Evolutionary conservation across 495 filamentous ascomycete species (phyloP).

Genomic region (Tuber microsphaerosporum): DNA sequence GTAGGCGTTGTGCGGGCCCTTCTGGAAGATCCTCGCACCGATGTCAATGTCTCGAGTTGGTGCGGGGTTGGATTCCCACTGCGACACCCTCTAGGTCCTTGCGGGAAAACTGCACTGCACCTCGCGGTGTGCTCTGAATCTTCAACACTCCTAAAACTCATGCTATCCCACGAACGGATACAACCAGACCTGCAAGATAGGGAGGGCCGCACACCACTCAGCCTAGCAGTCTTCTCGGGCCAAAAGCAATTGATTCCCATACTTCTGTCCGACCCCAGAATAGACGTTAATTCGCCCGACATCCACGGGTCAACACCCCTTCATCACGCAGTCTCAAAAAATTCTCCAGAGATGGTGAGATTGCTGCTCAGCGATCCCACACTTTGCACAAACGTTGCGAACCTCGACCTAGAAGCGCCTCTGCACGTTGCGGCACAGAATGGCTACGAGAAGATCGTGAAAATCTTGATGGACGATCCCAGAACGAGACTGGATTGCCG

Average conservation of each 20-base stretch:
- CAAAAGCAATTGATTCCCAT: background rate
- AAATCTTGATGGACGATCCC: background rate
- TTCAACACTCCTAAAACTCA: background rate
- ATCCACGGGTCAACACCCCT: background rate
- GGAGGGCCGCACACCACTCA: background rate
- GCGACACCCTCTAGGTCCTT: background rate
- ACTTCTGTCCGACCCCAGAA: background rate
- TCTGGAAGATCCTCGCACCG: background rate
- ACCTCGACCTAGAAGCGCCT: background rate
- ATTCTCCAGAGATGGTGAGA: background rate
- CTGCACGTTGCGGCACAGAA: background rate
- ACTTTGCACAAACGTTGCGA: background rate
- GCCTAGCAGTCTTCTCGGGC: background rate
- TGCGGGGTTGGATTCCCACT: background rate
- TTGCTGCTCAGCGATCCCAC: background rate
- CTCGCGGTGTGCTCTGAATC: background rate
- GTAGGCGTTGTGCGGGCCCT: background rate
- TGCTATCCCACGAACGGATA: background rate
- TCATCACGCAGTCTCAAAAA: background rate
- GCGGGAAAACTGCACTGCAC: background rate
- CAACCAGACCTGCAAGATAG: background rate
- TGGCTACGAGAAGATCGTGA: background rate
- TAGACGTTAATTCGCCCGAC: background rate
- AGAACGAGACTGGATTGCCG: background rate
- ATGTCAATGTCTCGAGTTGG: slow-evolving; percentile 1